Conservation (phyloP, 202 grass and related monocot genomes). For the Dendrocalamus latiflorus region DNA sequence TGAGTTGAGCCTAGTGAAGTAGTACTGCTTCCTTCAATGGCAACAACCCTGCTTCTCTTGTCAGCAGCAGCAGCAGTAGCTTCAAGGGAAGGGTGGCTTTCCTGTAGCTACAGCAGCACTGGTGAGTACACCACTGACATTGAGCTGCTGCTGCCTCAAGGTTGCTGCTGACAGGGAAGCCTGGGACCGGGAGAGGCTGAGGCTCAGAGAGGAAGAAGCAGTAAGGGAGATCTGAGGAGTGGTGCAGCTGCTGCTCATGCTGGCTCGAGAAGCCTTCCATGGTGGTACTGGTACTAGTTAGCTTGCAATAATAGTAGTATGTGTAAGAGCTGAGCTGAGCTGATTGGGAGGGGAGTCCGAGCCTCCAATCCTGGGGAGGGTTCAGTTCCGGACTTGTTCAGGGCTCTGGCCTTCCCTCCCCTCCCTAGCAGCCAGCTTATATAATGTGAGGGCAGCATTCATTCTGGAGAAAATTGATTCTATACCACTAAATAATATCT, state of each 20-base stretch:
- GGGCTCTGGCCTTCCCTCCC: neutral
- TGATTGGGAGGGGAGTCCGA: neutral
- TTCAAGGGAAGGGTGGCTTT: neutral
- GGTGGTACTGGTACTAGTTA: neutral
- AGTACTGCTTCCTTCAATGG: neutral
- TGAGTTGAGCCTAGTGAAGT: neutral
- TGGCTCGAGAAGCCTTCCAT: slow-evolving; percentile 11
- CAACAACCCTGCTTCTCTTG: neutral
- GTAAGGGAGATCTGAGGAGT: neutral
- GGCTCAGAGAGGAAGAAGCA: neutral
- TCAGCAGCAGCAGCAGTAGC: neutral
- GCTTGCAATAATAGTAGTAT: neutral
- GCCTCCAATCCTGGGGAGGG: neutral
- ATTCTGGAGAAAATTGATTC: neutral
- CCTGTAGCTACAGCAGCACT: neutral
- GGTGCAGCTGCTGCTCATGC: slow-evolving; percentile 1
- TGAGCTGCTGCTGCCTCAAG: slow-evolving; percentile 1
- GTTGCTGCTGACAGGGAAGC: neutral
- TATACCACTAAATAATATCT: too few relatives aligned
- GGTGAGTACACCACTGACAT: neutral
- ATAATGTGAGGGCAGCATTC: neutral
- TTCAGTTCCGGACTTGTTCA: neutral
- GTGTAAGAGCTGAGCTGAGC: neutral
- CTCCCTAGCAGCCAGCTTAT: neutral
- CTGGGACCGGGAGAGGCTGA: neutral